These are phyloP conservation scores for Hypholoma sublateritium DNA, from an alignment of 768 basidiomycete species.

Conservation along the genomic window DNA sequence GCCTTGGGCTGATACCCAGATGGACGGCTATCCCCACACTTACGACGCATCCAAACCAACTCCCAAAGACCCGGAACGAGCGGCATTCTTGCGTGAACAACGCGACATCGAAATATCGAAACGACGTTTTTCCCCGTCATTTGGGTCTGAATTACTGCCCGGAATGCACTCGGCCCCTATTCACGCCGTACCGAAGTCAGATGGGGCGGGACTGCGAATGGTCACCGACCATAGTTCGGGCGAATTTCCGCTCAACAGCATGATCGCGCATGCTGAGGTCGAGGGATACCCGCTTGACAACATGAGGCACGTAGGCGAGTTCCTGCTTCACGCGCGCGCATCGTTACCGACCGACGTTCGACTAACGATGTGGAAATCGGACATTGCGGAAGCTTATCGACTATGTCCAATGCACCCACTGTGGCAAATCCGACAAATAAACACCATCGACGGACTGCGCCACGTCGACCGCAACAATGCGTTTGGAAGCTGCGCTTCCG, in stretches of 20 bases:
- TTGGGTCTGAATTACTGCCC: neutral
- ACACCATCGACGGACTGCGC: too few relatives aligned
- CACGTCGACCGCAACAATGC: too few relatives aligned
- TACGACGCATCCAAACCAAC: slow-evolving; percentile 19
- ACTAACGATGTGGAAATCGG: too few relatives aligned
- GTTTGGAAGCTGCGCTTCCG: too few relatives aligned
- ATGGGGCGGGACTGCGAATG: slow-evolving; percentile 25
- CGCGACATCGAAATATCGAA: neutral
- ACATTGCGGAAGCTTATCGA: too few relatives aligned
- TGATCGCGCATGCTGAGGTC: slow-evolving; percentile 14
- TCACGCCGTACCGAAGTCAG: slow-evolving; percentile 28
- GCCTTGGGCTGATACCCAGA: slow-evolving; percentile 35
- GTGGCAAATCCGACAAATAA: too few relatives aligned
- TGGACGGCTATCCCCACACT: slow-evolving; percentile 19
- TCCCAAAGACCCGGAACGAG: neutral
- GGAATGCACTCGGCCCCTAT: slow-evolving; percentile 17
- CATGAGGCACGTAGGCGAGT: neutral
- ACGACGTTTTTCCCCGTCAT: neutral
- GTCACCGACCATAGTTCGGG: slow-evolving; percentile 34
- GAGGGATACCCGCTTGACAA: slow-evolving; percentile 16
- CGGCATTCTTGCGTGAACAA: neutral
- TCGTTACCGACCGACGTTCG: too few relatives aligned
- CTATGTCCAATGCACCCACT: too few relatives aligned
- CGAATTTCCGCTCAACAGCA: slow-evolving; percentile 22
- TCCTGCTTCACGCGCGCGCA: too few relatives aligned